Base-by-base conservation (phyloP, 2,329 filamentous ascomycete species). In the Trichoderma citrinoviride region DNA sequence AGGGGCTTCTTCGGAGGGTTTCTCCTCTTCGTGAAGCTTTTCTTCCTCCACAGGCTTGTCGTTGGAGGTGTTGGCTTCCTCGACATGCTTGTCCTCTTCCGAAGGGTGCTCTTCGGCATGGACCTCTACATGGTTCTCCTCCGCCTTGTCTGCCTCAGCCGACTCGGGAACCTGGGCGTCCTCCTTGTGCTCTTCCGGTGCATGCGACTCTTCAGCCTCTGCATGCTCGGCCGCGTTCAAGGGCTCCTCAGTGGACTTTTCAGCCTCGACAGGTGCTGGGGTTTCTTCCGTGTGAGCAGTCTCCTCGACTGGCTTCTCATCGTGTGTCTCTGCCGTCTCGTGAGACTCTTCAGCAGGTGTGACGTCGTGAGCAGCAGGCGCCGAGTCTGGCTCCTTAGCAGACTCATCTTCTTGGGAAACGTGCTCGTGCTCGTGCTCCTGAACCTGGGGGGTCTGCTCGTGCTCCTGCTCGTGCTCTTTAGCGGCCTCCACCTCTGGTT, bases 271-370 rank as follows among this genome's bases (percentile, higher is more conserved):
- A 52, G 53, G 61, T 49, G 54, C 44, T 27, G 33, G 47, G 62
- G 33, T 50, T 37, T 58, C 29, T 58, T 58, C 53, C 19, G 37
- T 33, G 23, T 44, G 52, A 49, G 49, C 44, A 47, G 40, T 46
- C 33, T 63, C 46, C 47, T 62, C 67, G 14, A 23, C 57, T 37
- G 57, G 40, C 50, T 65, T 61, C 40, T 52, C 66, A 53, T 37
- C 43, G 5, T 67, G 56, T 53, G 68, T 60, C 52, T 54, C 56
- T n/a, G 54, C 50, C 5, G 66, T 10, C 33, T 66, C 23, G 65
- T 54, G 27, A 54, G 50, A 29, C 17, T 61, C 50, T 27, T 56
- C 64, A 27, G 54, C 29, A 68, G 67, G 23, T 69, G 71, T 25
- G 29, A 52, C n/a, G 15, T 61, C 47, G 21, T 62, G 60, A 17